Base-by-base conservation (phyloP, 2,329 filamentous ascomycete genomes). In the Verticillium albo-atrum region DNA sequence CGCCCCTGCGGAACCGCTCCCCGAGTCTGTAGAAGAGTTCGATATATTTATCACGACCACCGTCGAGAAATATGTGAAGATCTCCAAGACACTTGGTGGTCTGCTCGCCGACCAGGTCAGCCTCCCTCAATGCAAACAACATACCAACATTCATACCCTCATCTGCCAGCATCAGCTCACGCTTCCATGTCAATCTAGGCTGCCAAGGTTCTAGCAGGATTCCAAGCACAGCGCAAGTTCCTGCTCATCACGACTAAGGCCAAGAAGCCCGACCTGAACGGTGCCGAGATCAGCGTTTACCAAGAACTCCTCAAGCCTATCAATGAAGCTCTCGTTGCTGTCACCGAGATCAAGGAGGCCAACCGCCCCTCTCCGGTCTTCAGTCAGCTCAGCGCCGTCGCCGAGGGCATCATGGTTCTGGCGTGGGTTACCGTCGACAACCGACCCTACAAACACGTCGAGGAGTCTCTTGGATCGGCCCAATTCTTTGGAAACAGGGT, bases 401-500 rank as follows among this genome's bases (percentile, higher is more conserved):
- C 92, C 1, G 94, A 98, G 70, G 93, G 93, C 65, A 93, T 97
- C 65, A 89, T 91, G 70, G 88, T 92, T 42, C 79, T 99, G 60
- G 91, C 90, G 34, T 99, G 95, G 95, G 90, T 98, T 60, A 90
- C 89, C 0, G 85, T 95, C 55, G 90, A 96, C 57, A 83, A 79
- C 64, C 92, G 92, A 71, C 95, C 95, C 2, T 88, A 85, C 64
- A 93, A 95, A 70, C 91, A 93, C 68, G 89, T 98, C 54, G 88
- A 88, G 54, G 93, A 97, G 66, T 89, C 89, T 61, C 81, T 96
- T 23, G 88, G 89, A 30, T 89, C 92, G 56, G 91, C 93, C 47
- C 89, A 98, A 72, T 96, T 96, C 78, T 97, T 91, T 68, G 95
- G 95, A 34, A 98, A 99, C 79, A 87, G 93, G 67, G 91, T 99